Base-by-base conservation (phyloP, 1,284 basidiomycete genomes). In the Ganoderma boninense region DNA sequence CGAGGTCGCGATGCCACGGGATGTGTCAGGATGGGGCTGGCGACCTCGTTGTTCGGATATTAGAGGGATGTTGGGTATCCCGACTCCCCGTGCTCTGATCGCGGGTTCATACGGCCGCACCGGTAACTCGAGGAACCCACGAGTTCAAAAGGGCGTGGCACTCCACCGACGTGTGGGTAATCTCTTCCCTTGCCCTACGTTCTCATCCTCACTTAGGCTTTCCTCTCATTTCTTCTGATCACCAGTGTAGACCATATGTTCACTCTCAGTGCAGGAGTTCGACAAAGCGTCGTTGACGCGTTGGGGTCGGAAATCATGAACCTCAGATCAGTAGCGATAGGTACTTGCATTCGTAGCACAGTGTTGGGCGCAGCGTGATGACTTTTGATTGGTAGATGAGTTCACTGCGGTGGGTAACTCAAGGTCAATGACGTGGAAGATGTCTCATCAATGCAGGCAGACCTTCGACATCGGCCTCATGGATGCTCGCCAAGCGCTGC, bases 391-490 rank as follows among this genome's bases (percentile, higher is more conserved):
- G 7, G 62, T 64, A 73, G 73, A 64, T 70, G 74, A 71, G 40
- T 62, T 66, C 35, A 69, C 60, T 7, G 46, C 63, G 59, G 80
- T 76, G 67, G 44, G 76, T 75, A 54, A 18, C 42, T 35, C n/a
- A 43, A 8, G 23, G 38, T 29, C 43, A 66, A 35, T 67, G 35
- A 54, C 40, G 42, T 57, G 29, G n/a, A 23, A 13, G n/a, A 40
- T 46, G 16, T 49, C 56, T 59, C 32, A 60, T 63, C 35, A 26
- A 29, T 14, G 4, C 23, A 59, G 44, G 3, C 64, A 80, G 79
- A 80, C 75, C 2, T 77, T 77, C 66, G 68, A 79, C 23, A 69
- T 81, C 23, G 69, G 65, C 13, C 70, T 81, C 20, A 67, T 70
- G 43, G 76, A 78, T 68, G 75, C 72, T 20, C 71, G 69, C 43